A percentile compares a stretch with the other conserved stretches of the same genome.
Evolutionary conservation across 1,284 basidiomycete genomes (phyloP).

Genomic region (Ceratobasidium sp.): DNA sequence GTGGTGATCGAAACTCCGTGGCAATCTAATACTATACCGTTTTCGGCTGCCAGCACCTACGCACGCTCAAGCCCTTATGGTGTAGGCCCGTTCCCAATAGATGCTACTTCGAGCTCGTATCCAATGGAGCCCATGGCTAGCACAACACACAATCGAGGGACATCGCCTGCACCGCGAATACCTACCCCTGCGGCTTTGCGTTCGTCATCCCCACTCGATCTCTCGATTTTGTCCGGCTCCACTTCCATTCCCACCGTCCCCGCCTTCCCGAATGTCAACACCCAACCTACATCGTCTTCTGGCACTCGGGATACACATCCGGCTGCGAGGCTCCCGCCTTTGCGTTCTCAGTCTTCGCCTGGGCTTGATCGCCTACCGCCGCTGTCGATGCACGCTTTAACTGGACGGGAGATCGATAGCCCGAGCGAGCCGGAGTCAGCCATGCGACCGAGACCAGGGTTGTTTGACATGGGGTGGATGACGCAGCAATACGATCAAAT

Average conservation of each 20-base stretch:
- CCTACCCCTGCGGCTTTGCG: constrained; percentile 33
- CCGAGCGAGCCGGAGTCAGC: not conserved
- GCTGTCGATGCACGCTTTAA: constrained; percentile 15
- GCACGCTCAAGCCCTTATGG: too few species aligned
- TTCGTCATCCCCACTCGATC: constrained; percentile 18
- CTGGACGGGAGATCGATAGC: not conserved
- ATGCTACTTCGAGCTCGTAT: not conserved
- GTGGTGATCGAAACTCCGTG: not conserved
- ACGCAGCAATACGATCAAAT: constrained; percentile 19
- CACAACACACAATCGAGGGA: not conserved
- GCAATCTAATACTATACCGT: not conserved
- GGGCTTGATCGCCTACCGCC: constrained; percentile 7
- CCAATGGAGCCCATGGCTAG: not conserved
- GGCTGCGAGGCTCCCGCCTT: not conserved
- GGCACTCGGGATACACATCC: not conserved
- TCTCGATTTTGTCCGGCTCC: constrained; percentile 1
- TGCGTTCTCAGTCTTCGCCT: not conserved
- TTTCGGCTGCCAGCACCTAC: not conserved
- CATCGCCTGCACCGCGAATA: constrained; percentile 28
- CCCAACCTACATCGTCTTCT: not conserved
- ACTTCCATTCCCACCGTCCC: not conserved
- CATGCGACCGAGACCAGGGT: not conserved
- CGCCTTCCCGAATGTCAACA: not conserved
- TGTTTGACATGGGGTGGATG: constrained; percentile 23
- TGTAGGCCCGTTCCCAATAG: too few species aligned